These are phyloP conservation scores for Calonectria leucothoes DNA, from an alignment of 2,329 filamentous ascomycete genomes.

Conservation along the genomic window DNA sequence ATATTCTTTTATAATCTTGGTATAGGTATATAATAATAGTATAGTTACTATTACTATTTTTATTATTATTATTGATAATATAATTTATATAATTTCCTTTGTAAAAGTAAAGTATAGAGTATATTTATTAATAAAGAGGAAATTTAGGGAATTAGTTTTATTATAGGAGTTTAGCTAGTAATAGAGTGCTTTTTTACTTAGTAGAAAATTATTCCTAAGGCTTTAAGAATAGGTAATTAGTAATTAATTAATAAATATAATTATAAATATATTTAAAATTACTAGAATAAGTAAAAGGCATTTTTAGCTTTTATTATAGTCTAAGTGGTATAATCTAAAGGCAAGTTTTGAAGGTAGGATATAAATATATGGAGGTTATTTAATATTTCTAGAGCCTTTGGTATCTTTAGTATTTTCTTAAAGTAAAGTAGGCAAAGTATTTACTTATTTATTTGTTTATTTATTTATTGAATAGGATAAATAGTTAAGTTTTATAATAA, in stretches of 20 bases:
- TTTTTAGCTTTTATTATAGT: background rate
- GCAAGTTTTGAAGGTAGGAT: background rate
- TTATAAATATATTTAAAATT: background rate
- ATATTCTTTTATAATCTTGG: background rate
- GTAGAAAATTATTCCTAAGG: background rate
- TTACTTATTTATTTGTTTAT: background rate
- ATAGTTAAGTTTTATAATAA: background rate
- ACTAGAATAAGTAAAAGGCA: background rate
- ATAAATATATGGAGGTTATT: background rate
- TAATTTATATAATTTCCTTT: too few relatives aligned
- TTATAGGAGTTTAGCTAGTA: background rate
- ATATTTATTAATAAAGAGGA: background rate
- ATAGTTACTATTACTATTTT: too few relatives aligned
- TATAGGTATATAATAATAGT: background rate
- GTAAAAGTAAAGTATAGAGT: background rate
- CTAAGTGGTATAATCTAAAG: background rate
- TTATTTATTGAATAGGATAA: background rate
- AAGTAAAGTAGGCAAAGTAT: background rate
- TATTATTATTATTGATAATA: too few relatives aligned
- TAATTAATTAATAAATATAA: background rate
- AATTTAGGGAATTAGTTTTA: background rate
- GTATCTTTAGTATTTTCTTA: background rate
- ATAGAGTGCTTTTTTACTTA: background rate
- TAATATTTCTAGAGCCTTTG: background rate
- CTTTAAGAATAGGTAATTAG: background rate